Evolutionary conservation across 2,329 filamentous ascomycete species (phyloP), one percentile per base, ranked within the genome.

Genomic region (Sarocladium oryzae): DNA sequence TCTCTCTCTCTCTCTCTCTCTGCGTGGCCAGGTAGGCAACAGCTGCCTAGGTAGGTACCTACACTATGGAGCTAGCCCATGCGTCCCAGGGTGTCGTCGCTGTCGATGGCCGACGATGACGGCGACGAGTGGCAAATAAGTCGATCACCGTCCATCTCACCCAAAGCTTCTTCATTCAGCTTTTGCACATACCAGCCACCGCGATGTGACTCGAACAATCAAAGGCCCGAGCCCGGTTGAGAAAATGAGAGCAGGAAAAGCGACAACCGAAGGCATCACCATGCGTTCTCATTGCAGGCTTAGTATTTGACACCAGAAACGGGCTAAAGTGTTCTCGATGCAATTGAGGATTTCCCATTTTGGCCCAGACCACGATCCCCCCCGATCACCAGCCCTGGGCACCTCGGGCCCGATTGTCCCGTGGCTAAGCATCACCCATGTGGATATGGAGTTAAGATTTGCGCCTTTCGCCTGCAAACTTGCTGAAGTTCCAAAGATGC

Each of bases 41-140:
- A n/a, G n/a, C n/a, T n/a, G n/a, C n/a, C n/a, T n/a, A n/a, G n/a
- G n/a, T n/a, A n/a, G n/a, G n/a, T n/a, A n/a, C n/a, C n/a, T n/a
- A n/a, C n/a, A n/a, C n/a, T n/a, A n/a, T n/a, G n/a, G n/a, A n/a
- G n/a, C n/a, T n/a, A n/a, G n/a, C n/a, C n/a, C n/a, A 30, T 30
- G 28, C 28, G 28, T 30, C 28, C 13, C 28, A 30, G 13, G 28
- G 7, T 30, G 7, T 30, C 7, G 13, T 30, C 28, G 13, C 28
- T 13, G 28, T 30, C 28, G 13, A 26, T 43, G 40, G 23, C 21
- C 40, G 23, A 32, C 26, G 26, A 48, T 48, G 43, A 48, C 43
- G 43, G 26, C 43, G 43, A 10, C 33, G 43, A n/a, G 43, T 48
- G 43, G 43, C 43, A 33, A 48, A 48, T 26, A 20, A 8, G 6